Base-by-base conservation (phyloP, 441 rosid genomes). In the Monsonia emarginata region DNA sequence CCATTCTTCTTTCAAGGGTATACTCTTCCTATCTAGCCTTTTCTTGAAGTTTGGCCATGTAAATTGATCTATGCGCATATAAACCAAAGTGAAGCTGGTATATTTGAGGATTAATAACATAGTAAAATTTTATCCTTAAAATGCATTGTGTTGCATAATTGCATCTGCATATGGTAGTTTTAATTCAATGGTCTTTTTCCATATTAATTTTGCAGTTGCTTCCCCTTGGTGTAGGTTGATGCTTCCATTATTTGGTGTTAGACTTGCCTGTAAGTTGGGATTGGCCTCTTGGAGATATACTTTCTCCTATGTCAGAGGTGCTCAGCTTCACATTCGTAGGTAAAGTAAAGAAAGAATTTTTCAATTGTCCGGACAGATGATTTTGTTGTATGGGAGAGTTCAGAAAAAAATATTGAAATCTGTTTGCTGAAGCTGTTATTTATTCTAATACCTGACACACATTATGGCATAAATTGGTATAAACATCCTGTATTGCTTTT, bases 191-290 rank as follows among this genome's bases (percentile, higher is more conserved):
- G 21, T 48, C 61, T 16, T 28, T n/a, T n/a, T n/a, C n/a, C n/a
- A n/a, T 56, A 40, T 32, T 50, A 32, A 52, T 62, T 13, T 30
- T 54, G 36, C 0, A 56, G 34, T 74, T 68, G 25, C 71, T 68
- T 61, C 48, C 22, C 50, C 50, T 36, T 63, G 27, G 30, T 80
- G 78, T 71, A 88, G 94, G 80, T 67, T 80, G 81, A 79, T 65
- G 85, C 73, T 84, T 63, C 87, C 90, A 48, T 67, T 81, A 50
- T 82, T 80, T 69, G 81, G 86, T 72, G 63, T 83, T 54, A 81
- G 67, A 69, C 80, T 85, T 57, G 82, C 81, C 66, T 79, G 79
- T 80, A 80, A 71, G 67, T 59, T 75, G 72, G 66, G 76, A 32
- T 28, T 75, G 71, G 78, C 76, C 67, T 76, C 74, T 25, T 83